These are phyloP conservation scores for Hymenoscyphus occultus DNA, from an alignment of 2,329 filamentous ascomycete species.

Conservation along the genomic window DNA sequence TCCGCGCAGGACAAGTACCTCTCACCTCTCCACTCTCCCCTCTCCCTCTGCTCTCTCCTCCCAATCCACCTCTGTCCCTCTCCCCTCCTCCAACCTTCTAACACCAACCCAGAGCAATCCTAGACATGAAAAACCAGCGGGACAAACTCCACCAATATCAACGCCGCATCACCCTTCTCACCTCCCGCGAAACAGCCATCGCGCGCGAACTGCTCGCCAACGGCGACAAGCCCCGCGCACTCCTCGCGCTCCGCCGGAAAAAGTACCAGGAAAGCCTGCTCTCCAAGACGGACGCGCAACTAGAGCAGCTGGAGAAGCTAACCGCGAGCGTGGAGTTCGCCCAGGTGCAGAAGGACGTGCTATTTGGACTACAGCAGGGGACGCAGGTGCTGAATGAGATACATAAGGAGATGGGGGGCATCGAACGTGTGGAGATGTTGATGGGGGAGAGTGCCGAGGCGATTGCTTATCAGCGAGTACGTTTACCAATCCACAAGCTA, in stretches of 20 bases:
- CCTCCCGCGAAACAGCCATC: constrained; percentile 81
- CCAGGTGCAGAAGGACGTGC: constrained; percentile 91
- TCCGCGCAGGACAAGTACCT: constrained; percentile 82
- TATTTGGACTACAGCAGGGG: constrained; percentile 89
- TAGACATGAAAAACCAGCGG: constrained; percentile 96
- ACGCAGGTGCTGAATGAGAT: constrained; percentile 88
- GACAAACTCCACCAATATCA: constrained; percentile 98
- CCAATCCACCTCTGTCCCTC: background rate
- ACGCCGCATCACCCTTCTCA: constrained; percentile 81
- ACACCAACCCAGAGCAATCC: constrained; percentile 68
- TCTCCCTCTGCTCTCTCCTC: background rate
- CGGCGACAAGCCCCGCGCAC: constrained; percentile 76
- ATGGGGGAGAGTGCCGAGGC: constrained; percentile 92
- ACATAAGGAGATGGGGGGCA: constrained; percentile 90
- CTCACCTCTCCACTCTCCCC: constrained; percentile 11
- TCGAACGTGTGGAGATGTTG: constrained; percentile 91
- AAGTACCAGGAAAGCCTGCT: constrained; percentile 95
- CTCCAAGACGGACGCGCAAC: constrained; percentile 83
- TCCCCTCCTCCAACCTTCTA: background rate
- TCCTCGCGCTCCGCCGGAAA: constrained; percentile 86
- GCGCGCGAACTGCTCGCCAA: constrained; percentile 77
- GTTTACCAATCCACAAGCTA: constrained; percentile 25
- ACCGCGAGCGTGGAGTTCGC: constrained; percentile 92
- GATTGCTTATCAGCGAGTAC: constrained; percentile 82
- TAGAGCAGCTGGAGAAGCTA: constrained; percentile 89